These are phyloP conservation scores for Backusella parvicylindrica DNA, from an alignment of 192 early-diverging fungal genomes.

Conservation along the genomic window DNA sequence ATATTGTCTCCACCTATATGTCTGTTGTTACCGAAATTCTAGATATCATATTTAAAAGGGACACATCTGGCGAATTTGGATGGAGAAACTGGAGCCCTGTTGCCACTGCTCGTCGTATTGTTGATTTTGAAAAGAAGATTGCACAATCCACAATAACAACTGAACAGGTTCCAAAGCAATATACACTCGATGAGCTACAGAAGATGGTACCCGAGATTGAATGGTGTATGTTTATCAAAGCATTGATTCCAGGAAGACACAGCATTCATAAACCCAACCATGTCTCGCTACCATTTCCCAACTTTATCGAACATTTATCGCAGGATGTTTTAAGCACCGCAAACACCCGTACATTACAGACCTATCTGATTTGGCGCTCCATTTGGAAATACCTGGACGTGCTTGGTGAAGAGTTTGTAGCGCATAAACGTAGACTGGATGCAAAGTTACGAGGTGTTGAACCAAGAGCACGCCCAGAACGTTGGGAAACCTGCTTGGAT, in stretches of 20 bases:
- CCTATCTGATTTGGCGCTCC: slow-evolving; percentile 50
- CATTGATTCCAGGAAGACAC: neutral
- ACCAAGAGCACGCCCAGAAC: slow-evolving; percentile 34
- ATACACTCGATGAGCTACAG: slow-evolving; percentile 2
- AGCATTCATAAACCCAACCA: neutral
- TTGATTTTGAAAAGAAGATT: slow-evolving; percentile 58
- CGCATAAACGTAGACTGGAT: slow-evolving; percentile 30
- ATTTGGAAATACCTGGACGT: slow-evolving; percentile 33
- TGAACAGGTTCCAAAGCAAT: neutral
- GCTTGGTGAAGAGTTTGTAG: slow-evolving; percentile 34
- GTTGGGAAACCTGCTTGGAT: slow-evolving; percentile 38
- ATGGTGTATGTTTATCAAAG: neutral
- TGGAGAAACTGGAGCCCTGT: slow-evolving; percentile 13
- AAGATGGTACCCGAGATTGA: neutral
- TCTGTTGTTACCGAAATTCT: slow-evolving; percentile 45
- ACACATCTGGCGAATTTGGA: slow-evolving; percentile 12
- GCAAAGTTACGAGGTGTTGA: slow-evolving; percentile 43
- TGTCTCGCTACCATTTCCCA: neutral
- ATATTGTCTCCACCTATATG: slow-evolving; percentile 43
- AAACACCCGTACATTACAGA: slow-evolving; percentile 36
- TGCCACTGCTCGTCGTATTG: slow-evolving; percentile 48
- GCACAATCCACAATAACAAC: slow-evolving; percentile 25
- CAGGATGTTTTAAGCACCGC: slow-evolving; percentile 33
- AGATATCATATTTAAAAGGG: slow-evolving; percentile 24
- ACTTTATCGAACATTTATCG: neutral